Evolutionary conservation across 768 basidiomycete species (phyloP).

Genomic region (Suillus variegatus): DNA sequence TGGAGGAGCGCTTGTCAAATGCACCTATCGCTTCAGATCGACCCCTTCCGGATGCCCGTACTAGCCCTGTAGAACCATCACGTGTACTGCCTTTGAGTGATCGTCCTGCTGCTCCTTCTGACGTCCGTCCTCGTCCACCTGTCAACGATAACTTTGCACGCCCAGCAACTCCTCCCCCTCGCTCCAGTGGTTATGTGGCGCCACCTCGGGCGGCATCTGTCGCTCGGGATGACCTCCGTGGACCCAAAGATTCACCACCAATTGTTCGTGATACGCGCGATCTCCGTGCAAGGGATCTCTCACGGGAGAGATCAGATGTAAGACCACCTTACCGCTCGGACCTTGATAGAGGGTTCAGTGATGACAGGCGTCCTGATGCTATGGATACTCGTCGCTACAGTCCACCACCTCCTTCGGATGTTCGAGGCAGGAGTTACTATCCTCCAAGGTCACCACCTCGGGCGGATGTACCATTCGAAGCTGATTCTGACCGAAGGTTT

Average conservation of each 20-base stretch:
- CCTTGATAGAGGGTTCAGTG: slow-evolving; percentile 34
- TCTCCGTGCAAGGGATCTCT: slow-evolving; percentile 34
- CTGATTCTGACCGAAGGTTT: slow-evolving; percentile 37
- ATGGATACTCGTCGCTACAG: slow-evolving; percentile 35
- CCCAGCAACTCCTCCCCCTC: slow-evolving; percentile 19
- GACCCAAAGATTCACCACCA: slow-evolving; percentile 24
- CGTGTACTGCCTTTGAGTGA: slow-evolving; percentile 13
- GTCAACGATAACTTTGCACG: slow-evolving; percentile 17
- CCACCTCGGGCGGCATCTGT: slow-evolving; percentile 26
- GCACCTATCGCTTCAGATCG: slow-evolving; percentile 28
- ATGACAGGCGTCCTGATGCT: slow-evolving; percentile 38
- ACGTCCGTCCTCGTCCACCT: slow-evolving; percentile 18
- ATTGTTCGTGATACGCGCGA: slow-evolving; percentile 26
- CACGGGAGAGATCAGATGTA: slow-evolving; percentile 37
- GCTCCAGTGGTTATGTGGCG: slow-evolving; percentile 14
- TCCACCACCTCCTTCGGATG: slow-evolving; percentile 35
- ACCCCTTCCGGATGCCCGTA: slow-evolving; percentile 19
- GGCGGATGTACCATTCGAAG: slow-evolving; percentile 29
- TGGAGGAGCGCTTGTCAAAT: slow-evolving; percentile 45
- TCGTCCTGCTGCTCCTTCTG: slow-evolving; percentile 16
- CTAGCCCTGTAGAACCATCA: slow-evolving; percentile 15
- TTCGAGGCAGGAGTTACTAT: slow-evolving; percentile 35
- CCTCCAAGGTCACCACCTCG: slow-evolving; percentile 33
- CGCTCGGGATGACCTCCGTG: slow-evolving; percentile 36
- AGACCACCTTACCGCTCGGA: slow-evolving; percentile 40